These are phyloP conservation scores for Nepenthes gracilis DNA, from an alignment of 148 eudicot genomes.

Conservation along the genomic window DNA sequence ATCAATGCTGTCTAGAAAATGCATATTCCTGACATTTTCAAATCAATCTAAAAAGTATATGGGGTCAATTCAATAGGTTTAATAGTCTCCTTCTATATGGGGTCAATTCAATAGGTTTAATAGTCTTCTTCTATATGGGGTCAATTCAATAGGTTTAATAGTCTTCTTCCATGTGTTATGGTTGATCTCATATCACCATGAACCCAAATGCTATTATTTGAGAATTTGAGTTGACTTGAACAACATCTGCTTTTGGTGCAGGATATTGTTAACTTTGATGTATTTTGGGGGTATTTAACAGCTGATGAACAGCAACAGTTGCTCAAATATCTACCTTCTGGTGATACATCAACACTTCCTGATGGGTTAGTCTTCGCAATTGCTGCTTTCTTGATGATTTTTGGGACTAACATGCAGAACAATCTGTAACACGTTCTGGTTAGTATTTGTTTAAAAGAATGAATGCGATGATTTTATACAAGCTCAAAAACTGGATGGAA, in stretches of 20 bases:
- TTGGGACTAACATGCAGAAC: neutral
- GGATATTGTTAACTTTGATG: slow-evolving; percentile 61
- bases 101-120: no score
- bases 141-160: no score
- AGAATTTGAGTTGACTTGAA: neutral
- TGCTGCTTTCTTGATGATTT: neutral
- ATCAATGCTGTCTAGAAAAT: no score
- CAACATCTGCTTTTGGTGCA: slow-evolving; percentile 17
- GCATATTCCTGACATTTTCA: no score
- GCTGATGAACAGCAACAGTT: slow-evolving; percentile 61
- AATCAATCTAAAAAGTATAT: no score
- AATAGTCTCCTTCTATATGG: no score
- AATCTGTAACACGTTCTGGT: neutral
- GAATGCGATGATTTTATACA: neutral
- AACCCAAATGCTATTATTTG: no score
- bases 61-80: no score
- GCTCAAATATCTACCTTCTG: slow-evolving; percentile 58
- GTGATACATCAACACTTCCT: slow-evolving; percentile 38
- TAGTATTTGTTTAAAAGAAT: neutral
- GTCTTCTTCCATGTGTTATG: no score
- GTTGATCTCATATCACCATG: no score
- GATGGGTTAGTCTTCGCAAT: slow-evolving; percentile 38
- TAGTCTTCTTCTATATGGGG: no score
- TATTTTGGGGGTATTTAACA: slow-evolving; percentile 42
- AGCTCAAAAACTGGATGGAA: neutral